phyloP scores from a whole-genome alignment of 352 stramenopile genomes.

The Aphanomyces cochlioides region DNA sequence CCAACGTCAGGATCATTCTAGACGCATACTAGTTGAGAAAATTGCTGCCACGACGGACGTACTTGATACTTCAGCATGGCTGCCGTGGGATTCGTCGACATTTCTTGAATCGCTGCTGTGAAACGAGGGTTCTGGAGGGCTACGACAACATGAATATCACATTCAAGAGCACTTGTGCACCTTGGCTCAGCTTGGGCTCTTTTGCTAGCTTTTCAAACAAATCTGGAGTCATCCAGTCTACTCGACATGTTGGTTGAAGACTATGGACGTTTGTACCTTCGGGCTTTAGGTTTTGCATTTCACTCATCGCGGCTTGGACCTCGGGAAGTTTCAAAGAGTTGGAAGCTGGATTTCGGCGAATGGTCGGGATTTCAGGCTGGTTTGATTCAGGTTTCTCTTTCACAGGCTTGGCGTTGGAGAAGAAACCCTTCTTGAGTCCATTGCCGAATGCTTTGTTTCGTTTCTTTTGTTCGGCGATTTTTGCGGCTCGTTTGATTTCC shows the following conservation, averaged over 20 bases:
- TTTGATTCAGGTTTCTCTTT: slow-evolving; percentile 33
- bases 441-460: slow-evolving; percentile 50
- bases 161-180: slow-evolving; percentile 33
- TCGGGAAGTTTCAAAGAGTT: slow-evolving; percentile 65
- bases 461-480: slow-evolving; percentile 44
- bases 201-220: slow-evolving; percentile 67
- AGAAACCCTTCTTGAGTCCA: slow-evolving; percentile 74
- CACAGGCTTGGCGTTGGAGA: slow-evolving; percentile 36
- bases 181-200: slow-evolving; percentile 51
- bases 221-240: slow-evolving; percentile 71
- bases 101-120: slow-evolving; percentile 58
- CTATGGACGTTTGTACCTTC: slow-evolving; percentile 41
- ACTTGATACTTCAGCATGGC: slow-evolving; percentile 59
- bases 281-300: slow-evolving; percentile 54
- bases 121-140: slow-evolving; percentile 68
- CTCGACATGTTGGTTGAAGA: background rate
- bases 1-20: slow-evolving; percentile 55
- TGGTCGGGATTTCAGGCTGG: slow-evolving; percentile 30
- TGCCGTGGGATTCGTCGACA: slow-evolving; percentile 56
- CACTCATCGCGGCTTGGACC: slow-evolving; percentile 61
- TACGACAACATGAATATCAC: slow-evolving; percentile 25
- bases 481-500: slow-evolving; percentile 39
- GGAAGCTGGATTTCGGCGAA: slow-evolving; percentile 14
- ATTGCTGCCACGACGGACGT: background rate
- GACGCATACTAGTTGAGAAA: background rate